These are phyloP conservation scores for Verticillium longisporum DNA, from an alignment of 2,329 filamentous ascomycete species.

Conservation along the genomic window DNA sequence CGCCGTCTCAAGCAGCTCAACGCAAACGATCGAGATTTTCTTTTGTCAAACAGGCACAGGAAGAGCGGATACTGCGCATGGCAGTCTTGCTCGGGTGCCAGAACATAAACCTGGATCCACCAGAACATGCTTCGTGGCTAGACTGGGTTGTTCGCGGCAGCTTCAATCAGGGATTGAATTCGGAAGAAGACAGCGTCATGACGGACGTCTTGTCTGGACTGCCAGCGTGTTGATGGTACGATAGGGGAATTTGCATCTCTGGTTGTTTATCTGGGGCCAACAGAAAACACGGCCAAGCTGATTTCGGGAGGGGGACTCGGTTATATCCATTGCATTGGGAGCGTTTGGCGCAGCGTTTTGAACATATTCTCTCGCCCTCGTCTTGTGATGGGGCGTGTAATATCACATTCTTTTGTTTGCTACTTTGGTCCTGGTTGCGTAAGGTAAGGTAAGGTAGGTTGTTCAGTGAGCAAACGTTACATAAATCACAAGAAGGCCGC, in stretches of 20 bases:
- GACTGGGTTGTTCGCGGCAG: background rate
- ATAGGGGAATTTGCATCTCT: background rate
- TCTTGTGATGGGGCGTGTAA: background rate
- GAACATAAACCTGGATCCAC: background rate
- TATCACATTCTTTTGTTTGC: background rate
- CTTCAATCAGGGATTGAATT: background rate
- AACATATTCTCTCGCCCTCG: background rate
- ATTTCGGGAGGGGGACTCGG: background rate
- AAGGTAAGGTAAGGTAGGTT: too few relatives aligned
- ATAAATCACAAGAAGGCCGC: too few relatives aligned
- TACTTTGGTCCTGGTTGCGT: background rate
- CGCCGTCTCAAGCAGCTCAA: background rate
- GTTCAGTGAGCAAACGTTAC: too few relatives aligned
- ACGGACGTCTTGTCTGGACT: background rate
- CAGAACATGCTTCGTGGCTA: background rate
- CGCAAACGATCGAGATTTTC: background rate
- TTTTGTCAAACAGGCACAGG: background rate
- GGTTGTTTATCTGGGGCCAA: background rate
- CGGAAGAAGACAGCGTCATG: background rate
- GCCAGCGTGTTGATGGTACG: background rate
- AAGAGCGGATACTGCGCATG: background rate
- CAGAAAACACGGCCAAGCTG: background rate
- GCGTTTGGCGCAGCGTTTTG: background rate
- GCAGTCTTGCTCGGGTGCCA: background rate
- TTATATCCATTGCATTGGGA: background rate